A percentile compares a stretch with the other conserved stretches of the same genome.
Evolutionary conservation across 768 basidiomycete genomes (phyloP).

Genomic region (Rhodotorula diobovata): DNA sequence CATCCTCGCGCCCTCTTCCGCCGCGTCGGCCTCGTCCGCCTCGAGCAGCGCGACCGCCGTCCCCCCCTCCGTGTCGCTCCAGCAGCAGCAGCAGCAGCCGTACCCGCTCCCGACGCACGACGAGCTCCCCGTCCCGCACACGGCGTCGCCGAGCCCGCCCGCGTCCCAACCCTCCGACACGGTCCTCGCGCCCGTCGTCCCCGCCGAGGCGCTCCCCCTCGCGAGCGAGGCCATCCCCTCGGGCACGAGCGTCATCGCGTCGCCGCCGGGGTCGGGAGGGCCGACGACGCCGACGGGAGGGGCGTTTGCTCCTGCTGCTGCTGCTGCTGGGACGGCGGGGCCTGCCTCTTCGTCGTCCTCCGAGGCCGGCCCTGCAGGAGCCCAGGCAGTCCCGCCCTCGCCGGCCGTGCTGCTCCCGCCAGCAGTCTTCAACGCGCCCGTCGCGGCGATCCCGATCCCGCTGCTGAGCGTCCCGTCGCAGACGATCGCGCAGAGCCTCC

Average conservation of each 20-base stretch:
- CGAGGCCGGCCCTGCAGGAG: no score
- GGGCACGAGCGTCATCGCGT: slow-evolving; percentile 35
- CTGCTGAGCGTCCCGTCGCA: slow-evolving; percentile 25
- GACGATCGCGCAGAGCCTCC: slow-evolving; percentile 27
- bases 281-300: slow-evolving; percentile 8
- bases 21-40: neutral
- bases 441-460: slow-evolving; percentile 38
- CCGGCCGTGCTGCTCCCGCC: slow-evolving; percentile 38
- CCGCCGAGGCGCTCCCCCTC: slow-evolving; percentile 20
- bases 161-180: slow-evolving; percentile 22
- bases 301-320: no score
- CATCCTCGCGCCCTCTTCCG: slow-evolving; percentile 14
- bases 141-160: slow-evolving; percentile 26
- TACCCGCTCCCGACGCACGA: neutral
- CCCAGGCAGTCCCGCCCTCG: neutral
- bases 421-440: slow-evolving; percentile 36
- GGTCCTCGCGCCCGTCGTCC: slow-evolving; percentile 32
- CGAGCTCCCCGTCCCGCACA: slow-evolving; percentile 25
- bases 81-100: neutral
- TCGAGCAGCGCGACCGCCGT: neutral
- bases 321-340: no score
- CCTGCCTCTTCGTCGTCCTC: no score
- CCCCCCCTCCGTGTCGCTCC: neutral
- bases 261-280: slow-evolving; percentile 13
- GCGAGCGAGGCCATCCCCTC: slow-evolving; percentile 26